Percentiles rank a stretch among this genome's conserved stretches.
phyloP scores from a whole-genome alignment of 768 basidiomycete species.

The Naematelia encephala region DNA sequence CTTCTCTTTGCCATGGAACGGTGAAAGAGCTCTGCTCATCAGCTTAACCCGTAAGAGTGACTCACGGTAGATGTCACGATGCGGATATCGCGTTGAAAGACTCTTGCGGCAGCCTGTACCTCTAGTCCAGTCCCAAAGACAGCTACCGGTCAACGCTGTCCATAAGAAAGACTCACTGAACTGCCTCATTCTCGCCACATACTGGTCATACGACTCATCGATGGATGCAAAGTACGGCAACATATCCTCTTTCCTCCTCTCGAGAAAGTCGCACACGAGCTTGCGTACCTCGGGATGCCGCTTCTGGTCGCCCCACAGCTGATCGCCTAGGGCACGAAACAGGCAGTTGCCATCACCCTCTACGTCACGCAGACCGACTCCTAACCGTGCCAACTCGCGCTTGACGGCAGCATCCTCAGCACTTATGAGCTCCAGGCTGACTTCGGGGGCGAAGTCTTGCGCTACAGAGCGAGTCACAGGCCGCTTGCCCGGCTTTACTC shows the following conservation, averaged over 20 bases:
- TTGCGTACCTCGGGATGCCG: conserved; percentile 35
- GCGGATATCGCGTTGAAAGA: conserved; percentile 33
- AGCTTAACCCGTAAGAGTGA: conserved; percentile 3
- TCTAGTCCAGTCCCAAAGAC: conserved; percentile 41
- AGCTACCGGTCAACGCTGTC: conserved; percentile 14
- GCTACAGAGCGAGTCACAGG: neutral
- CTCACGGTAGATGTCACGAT: conserved; percentile 42
- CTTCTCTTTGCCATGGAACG: conserved; percentile 32
- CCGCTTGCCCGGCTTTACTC: neutral
- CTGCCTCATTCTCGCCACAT: conserved; percentile 37
- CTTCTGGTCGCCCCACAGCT: conserved; percentile 37
- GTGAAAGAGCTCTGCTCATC: conserved; percentile 35
- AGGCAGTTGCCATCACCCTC: conserved; percentile 43
- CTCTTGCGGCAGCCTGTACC: conserved; percentile 35
- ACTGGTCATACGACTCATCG: conserved; percentile 30
- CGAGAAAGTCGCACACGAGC: conserved; percentile 40
- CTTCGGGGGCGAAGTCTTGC: neutral
- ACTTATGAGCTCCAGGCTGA: neutral
- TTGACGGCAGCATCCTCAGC: conserved; percentile 12
- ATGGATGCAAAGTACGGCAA: conserved; percentile 7
- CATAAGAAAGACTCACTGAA: conserved; percentile 23
- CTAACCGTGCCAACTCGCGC: conserved; percentile 18
- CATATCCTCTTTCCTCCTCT: conserved; percentile 30
- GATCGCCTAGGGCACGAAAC: conserved; percentile 37
- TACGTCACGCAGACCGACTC: conserved; percentile 34